Percentiles rank a stretch among this genome's conserved stretches.
Evolutionary conservation across 2,329 filamentous ascomycete species (phyloP).

Genomic region (Ophiosphaerella narmari): DNA sequence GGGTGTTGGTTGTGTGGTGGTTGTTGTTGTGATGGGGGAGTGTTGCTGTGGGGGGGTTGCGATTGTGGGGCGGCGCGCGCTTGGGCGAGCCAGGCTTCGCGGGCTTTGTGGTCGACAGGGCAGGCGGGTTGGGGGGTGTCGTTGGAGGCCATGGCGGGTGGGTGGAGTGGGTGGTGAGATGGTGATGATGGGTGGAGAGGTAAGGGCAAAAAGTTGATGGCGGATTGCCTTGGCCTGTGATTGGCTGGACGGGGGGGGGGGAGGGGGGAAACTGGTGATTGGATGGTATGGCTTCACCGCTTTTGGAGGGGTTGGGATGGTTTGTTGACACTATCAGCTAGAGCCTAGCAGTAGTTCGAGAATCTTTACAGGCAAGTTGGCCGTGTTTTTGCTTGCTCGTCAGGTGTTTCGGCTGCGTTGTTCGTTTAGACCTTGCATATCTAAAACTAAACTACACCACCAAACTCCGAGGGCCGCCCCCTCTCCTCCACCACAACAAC

Average conservation of each 20-base stretch:
- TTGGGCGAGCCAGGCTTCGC: slow-evolving; percentile 82
- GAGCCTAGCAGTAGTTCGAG: not conserved
- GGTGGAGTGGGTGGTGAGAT: slow-evolving; percentile 1
- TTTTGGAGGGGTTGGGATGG: slow-evolving; percentile 8
- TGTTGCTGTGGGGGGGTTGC: slow-evolving; percentile 21
- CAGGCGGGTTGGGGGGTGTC: slow-evolving; percentile 57
- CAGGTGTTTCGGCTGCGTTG: not conserved
- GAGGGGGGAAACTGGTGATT: not conserved
- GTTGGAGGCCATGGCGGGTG: slow-evolving; percentile 29
- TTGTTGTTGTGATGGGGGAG: slow-evolving; percentile 16
- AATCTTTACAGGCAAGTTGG: not conserved
- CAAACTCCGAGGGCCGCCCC: slow-evolving; percentile 10
- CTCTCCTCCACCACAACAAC: slow-evolving; percentile 5
- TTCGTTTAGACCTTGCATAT: slow-evolving; percentile 35
- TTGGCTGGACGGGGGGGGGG: slow-evolving; percentile 16
- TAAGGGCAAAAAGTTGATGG: slow-evolving; percentile 20
- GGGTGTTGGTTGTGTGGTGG: slow-evolving; percentile 17
- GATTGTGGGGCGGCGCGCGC: slow-evolving; percentile 53
- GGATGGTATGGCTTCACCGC: slow-evolving; percentile 14
- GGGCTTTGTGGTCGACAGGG: slow-evolving; percentile 88
- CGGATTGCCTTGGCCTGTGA: slow-evolving; percentile 22
- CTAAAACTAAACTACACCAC: slow-evolving; percentile 25
- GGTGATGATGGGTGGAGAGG: slow-evolving; percentile 20
- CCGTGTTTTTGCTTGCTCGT: too few species aligned
- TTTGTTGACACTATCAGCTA: not conserved